Conservation (phyloP, 2,329 filamentous ascomycete genomes). For the Elsinoe arachidis region DNA sequence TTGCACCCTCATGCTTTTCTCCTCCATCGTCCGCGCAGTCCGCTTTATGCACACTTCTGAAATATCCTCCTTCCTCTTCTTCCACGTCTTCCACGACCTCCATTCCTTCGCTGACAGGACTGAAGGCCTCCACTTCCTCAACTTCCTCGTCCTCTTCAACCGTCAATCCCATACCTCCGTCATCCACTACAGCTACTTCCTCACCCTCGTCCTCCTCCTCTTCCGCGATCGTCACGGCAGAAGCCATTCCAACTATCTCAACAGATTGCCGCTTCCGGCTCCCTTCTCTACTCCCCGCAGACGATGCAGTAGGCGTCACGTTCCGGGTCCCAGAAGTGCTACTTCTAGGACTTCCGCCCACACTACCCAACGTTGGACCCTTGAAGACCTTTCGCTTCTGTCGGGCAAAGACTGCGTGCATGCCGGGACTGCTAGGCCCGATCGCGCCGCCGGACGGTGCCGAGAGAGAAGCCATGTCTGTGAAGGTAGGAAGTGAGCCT, state of each 20-base stretch:
- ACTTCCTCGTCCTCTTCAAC: slow-evolving; percentile 25
- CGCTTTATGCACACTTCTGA: slow-evolving; percentile 6
- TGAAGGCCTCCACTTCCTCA: slow-evolving; percentile 54
- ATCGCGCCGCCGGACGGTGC: slow-evolving; percentile 24
- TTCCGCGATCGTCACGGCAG: slow-evolving; percentile 41
- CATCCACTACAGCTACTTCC: slow-evolving; percentile 17
- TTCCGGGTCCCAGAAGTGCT: slow-evolving; percentile 19
- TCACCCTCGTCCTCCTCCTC: slow-evolving; percentile 32
- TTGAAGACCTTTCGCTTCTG: slow-evolving; percentile 76
- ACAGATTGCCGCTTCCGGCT: slow-evolving; percentile 49
- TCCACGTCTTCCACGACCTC: slow-evolving; percentile 27
- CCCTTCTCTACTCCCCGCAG: slow-evolving; percentile 51
- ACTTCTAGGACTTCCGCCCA: slow-evolving; percentile 32
- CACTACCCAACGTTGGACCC: slow-evolving; percentile 52
- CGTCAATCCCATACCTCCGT: neutral
- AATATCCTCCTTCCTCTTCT: slow-evolving; percentile 13
- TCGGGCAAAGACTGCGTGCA: slow-evolving; percentile 62
- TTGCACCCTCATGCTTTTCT: neutral
- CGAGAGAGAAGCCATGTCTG: slow-evolving; percentile 17
- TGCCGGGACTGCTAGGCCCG: slow-evolving; percentile 52
- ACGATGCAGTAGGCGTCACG: slow-evolving; percentile 1
- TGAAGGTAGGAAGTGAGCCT: slow-evolving; percentile 23
- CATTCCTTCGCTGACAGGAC: slow-evolving; percentile 35
- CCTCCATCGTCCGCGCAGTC: neutral
- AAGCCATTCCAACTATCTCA: slow-evolving; percentile 6